Conservation (phyloP, 805 yeast genomes). For the Saccharomycopsis selenospora region DNA sequence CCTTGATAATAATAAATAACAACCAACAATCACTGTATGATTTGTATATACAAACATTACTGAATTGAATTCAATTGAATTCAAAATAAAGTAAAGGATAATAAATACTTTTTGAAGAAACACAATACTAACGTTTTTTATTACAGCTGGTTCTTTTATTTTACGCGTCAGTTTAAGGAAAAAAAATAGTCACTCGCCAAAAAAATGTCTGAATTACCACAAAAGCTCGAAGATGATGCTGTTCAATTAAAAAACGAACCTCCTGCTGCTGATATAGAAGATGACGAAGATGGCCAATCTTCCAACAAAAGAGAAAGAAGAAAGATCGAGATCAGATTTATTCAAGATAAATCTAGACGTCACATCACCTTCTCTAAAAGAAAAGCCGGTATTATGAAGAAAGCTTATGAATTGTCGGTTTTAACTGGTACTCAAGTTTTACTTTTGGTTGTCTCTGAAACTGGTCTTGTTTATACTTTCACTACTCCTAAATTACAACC, state of each 20-base stretch:
- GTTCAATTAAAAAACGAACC: constrained; percentile 12
- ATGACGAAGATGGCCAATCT: constrained; percentile 38
- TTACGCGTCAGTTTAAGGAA: too few relatives aligned
- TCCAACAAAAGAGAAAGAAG: constrained; percentile 46
- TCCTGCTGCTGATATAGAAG: constrained; percentile 34
- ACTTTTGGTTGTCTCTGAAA: constrained; percentile 89
- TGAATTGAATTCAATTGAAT: too few relatives aligned
- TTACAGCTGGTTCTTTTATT: too few relatives aligned
- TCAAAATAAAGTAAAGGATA: too few relatives aligned
- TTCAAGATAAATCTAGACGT: constrained; percentile 95
- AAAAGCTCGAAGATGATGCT: constrained; percentile 15
- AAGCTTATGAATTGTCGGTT: constrained; percentile 96
- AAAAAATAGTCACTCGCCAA: background rate
- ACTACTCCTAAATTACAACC: constrained; percentile 99
- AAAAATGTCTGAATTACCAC: constrained; percentile 17
- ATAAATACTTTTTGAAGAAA: too few relatives aligned
- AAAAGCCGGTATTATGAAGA: constrained; percentile 98
- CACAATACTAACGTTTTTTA: too few relatives aligned
- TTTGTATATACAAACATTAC: too few relatives aligned
- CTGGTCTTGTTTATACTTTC: constrained; percentile 97
- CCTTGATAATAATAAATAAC: too few relatives aligned
- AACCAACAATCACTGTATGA: too few relatives aligned
- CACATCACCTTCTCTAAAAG: constrained; percentile 97
- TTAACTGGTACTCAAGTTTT: constrained; percentile 96
- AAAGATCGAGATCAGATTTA: constrained; percentile 94